Evolutionary conservation across 2,329 filamentous ascomycete species (phyloP), one percentile per base, ranked within the genome.

Genomic region (Pestalotiopsis sp.): DNA sequence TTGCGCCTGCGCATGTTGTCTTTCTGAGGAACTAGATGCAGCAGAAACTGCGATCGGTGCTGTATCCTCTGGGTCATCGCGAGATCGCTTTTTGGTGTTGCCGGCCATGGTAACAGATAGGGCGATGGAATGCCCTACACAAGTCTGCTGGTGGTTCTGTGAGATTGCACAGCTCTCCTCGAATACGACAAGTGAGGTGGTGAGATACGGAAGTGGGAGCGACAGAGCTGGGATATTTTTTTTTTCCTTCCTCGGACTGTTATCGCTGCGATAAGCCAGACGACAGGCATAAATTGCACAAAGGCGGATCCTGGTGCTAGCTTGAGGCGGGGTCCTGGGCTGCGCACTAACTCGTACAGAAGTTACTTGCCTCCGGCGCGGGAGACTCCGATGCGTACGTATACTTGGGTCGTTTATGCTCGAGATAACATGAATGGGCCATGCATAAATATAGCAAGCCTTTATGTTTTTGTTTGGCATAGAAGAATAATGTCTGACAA

Each of bases 11-110:
- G 41, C 41, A 17, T 58, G 23, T n/a, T 41, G 39, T 9, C 12
- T 23, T 12, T 66, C 25, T 11, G 36, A 23, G 12, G 49, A 31
- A 59, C 12, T 14, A 13, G 57, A 12, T 11, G 23, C 13, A 39
- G 62, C 63, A 68, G 68, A 60, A 69, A 69, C 36, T 31, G 70
- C 61, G 52, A 70, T 66, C 17, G 69, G 68, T 41, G 70, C 65
- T 27, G 68, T 67, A 38, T 71, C 68, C 52, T 72, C 64, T 20
- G 20, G 59, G 31, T 65, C 56, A 38, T 69, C 61, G 36, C 61
- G 61, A 17, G 38, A 49, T 11, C 61, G 61, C 61, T 61, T 61
- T 27, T 64, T 64, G 36, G 39, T 25, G 13, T 45, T 23, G 12
- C 61, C 61, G 39, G 61, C 38, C 61, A 64, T 64, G n/a, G 12